Conservation (phyloP, 2,329 filamentous ascomycete species). For the Scedosporium apiospermum region DNA sequence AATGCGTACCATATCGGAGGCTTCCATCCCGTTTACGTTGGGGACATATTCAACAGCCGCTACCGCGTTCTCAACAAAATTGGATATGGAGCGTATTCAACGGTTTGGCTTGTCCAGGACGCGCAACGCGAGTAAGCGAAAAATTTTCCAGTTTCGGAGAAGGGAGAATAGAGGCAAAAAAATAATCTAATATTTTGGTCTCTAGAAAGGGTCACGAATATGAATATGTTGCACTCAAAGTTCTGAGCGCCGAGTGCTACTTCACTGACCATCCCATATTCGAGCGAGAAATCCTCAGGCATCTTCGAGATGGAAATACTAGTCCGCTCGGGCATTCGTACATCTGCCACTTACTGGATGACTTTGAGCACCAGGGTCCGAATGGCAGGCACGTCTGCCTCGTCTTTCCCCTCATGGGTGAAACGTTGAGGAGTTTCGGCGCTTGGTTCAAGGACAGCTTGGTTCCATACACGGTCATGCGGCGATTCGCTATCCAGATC, state of each 20-base stretch:
- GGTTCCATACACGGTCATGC: constrained; percentile 11
- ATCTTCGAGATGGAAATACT: constrained; percentile 8
- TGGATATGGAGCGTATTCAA: constrained; percentile 27
- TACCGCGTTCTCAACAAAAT: constrained; percentile 27
- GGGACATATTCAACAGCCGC: constrained; percentile 21
- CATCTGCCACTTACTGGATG: constrained; percentile 20
- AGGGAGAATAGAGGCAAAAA: background rate
- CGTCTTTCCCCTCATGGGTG: constrained; percentile 26
- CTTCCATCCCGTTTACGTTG: constrained; percentile 23
- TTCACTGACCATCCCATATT: constrained; percentile 9
- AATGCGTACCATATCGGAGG: constrained; percentile 15
- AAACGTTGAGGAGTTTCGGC: constrained; percentile 27
- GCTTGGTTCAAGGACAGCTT: constrained; percentile 8
- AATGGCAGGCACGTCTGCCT: constrained; percentile 23
- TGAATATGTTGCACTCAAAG: constrained; percentile 17
- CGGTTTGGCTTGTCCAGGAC: constrained; percentile 26
- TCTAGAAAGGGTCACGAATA: background rate
- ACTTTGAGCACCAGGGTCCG: constrained; percentile 18
- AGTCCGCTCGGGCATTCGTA: constrained; percentile 18
- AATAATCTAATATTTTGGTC: background rate
- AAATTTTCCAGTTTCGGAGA: background rate
- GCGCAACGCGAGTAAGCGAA: background rate
- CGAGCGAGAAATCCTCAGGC: constrained; percentile 12
- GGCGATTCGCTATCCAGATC: constrained; percentile 12
- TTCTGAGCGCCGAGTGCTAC: constrained; percentile 14